Base-by-base conservation (phyloP, 148 eudicot genomes). In the Nepenthes mirabilis region DNA sequence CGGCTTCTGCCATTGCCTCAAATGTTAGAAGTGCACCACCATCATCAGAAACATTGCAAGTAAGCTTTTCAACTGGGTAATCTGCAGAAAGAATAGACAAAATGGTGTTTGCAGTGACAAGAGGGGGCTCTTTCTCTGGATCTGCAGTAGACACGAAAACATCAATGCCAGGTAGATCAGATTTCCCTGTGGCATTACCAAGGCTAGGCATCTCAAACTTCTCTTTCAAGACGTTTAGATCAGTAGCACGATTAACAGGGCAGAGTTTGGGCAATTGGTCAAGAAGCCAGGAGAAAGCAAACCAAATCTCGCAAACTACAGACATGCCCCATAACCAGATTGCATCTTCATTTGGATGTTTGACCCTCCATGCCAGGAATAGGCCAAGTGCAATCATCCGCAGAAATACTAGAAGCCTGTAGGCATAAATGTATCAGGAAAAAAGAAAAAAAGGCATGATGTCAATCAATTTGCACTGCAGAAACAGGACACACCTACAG, bases 321-420 rank as follows among this genome's bases (percentile, higher is more conserved):
- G 97, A 90, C 95, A 90, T 87, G 33, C 89, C 91, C 97, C 97
- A 90, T 14, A 90, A 71, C 97, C 97, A 90, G 61, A 84, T 59
- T 57, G 97, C 97, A 62, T 90, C 97, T 49, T 80, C 80, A 72
- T 90, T 90, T 55, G 82, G 82, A 68, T 90, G 85, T 33, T 49
- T 70, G 65, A 90, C 70, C 66, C 95, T 77, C 97, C 97, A 90
- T 43, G 70, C 65, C 65, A 90, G 79, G 79, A 90, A 90, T 33
- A 87, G 65, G 50, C 76, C 86, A 37, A 90, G 87, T 68, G 77
- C 89, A 57, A 81, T 76, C 77, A 90, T 68, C 58, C 97, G 72
- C 35, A 90, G 51, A 2, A 82, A 63, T 61, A 82, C 73, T 34
- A 90, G 74, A 73, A 90, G 83, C 87, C 97, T 90, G 74, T 37